Evolutionary conservation across 2,329 filamentous ascomycete genomes (phyloP), one percentile per base, ranked within the genome.

Genomic region (Neocatenulostroma microsporum): DNA sequence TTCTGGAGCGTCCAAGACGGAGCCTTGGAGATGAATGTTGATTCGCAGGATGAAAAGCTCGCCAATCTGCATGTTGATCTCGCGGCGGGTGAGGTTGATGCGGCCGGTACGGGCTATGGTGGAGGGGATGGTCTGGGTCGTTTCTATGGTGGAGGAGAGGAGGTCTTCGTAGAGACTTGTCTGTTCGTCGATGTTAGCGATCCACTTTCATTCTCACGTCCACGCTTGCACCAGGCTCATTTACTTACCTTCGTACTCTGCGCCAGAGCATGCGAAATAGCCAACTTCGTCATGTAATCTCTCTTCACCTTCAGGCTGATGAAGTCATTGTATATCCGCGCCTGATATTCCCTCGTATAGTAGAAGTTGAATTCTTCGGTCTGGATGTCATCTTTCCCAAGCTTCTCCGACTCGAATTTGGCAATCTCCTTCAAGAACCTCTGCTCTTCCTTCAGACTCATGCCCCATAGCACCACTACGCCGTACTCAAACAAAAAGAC

Each of bases 21-120:
- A 94, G 21, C 91, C 91, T 61, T 96, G 94, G 34, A 98, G 74
- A 64, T 98, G 93, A 55, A 98, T 96, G 61, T 91, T 95, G 67
- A 98, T 96, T 42, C 91, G 79, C 21, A 98, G 69, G 56, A 98
- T 96, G 63, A 98, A 98, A 36, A 98, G 76, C 66, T 98, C 88
- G 59, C 91, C 91, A 43, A 98, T 95, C 64, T 96, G 88, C 88
- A 96, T 96, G 69, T 96, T 96, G 70, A 98, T 95, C 60, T 96
- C 80, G 41, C 79, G 78, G 28, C 89, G 79, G 40, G 80, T 86
- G 40, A 98, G 76, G 37, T 84, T 81, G 55, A 98, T 91, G 56
- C 88, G 91, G 46, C 91, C 91, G 0, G 89, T 95, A 47, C 84
- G 69, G 3, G 91, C 89, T 50, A 98, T 94, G 61, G 94, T 84